Evolutionary conservation across 257 asterid genomes (phyloP), one percentile per base, ranked within the genome.

Genomic region (Solanum paucissectum): DNA sequence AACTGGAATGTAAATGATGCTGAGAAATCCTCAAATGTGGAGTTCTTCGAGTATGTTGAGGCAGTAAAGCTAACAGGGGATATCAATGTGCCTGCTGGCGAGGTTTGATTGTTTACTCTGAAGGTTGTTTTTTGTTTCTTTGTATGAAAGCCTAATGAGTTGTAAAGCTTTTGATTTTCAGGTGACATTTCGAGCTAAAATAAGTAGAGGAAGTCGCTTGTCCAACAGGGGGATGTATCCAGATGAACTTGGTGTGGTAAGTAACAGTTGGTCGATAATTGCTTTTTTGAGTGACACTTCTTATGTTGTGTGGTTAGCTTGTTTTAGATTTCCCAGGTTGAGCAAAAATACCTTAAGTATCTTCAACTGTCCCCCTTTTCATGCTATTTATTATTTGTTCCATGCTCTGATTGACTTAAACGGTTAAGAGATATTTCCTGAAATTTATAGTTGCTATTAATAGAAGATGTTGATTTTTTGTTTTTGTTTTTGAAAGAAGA

Each of bases 21-120:
- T 18, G 93, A 91, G 58, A 91, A 91, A 83, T 92, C 99, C 86
- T 91, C 95, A 69, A 96, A 95, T 87, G 87, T 94, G 87, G 98
- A 95, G 92, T 97, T 97, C 94, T 97, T 95, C 87, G 99, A 95
- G 93, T 97, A 97, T 90, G 98, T 97, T 55, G 99, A 97, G 93
- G 99, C 99, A 11, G 98, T 97, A 89, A 97, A 95, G 92, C 91
- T 97, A 91, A 95, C 99, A 2, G 99, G 99, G 86, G 99, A 97
- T 91, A 91, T 95, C 87, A 95, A 95, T 90, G 98, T 97, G 88
- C 99, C 99, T 46, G 99, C 98, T 87, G 99, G 99, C 76, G 95
- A 95, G 96, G 99, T 95, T 87, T 60, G 85, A 68, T 77, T 40
- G 40, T 52, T 88, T 81, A 81, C 36, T 29, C 29, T 79, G 86